Percentiles rank a stretch among this genome's conserved stretches.
Evolutionary conservation across 2,329 filamentous ascomycete genomes (phyloP).

Genomic region (Diaporthe capsici): DNA sequence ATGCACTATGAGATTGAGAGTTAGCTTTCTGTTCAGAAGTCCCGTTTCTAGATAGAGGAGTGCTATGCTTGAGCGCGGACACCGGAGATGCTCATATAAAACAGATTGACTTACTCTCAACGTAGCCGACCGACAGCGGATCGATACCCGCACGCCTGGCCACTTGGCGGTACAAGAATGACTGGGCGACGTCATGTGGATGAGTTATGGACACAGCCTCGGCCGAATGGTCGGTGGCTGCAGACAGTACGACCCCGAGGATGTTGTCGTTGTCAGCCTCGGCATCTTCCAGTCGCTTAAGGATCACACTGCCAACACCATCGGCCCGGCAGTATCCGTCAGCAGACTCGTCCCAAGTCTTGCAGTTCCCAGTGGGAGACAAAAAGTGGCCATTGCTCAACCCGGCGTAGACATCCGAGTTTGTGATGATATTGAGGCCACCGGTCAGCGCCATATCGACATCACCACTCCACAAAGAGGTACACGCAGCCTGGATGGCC

Average conservation of each 20-base stretch:
- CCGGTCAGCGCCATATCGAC: constrained; percentile 77
- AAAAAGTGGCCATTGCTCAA: constrained; percentile 77
- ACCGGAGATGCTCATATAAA: no score
- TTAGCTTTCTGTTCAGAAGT: no score
- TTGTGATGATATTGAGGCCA: constrained; percentile 75
- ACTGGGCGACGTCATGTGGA: constrained; percentile 75
- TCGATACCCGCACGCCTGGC: constrained; percentile 71
- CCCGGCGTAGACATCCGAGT: constrained; percentile 75
- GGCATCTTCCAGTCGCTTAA: constrained; percentile 65
- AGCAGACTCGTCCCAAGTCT: constrained; percentile 76
- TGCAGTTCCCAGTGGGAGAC: constrained; percentile 54
- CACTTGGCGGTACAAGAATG: constrained; percentile 70
- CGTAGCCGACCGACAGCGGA: constrained; percentile 68
- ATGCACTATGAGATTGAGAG: constrained; percentile 59
- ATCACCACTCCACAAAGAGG: constrained; percentile 74
- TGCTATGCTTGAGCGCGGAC: no score
- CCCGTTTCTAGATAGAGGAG: no score
- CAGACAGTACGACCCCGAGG: constrained; percentile 72
- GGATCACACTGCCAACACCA: constrained; percentile 60
- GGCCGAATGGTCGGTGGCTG: constrained; percentile 79
- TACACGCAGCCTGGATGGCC: constrained; percentile 70
- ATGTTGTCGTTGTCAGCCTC: constrained; percentile 74
- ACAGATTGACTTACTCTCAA: constrained; percentile 60
- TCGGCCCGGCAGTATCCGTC: constrained; percentile 70
- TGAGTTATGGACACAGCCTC: constrained; percentile 80